These are phyloP conservation scores for Aegilops speltoides DNA, from an alignment of 176 grass and related monocot species.

Conservation along the genomic window DNA sequence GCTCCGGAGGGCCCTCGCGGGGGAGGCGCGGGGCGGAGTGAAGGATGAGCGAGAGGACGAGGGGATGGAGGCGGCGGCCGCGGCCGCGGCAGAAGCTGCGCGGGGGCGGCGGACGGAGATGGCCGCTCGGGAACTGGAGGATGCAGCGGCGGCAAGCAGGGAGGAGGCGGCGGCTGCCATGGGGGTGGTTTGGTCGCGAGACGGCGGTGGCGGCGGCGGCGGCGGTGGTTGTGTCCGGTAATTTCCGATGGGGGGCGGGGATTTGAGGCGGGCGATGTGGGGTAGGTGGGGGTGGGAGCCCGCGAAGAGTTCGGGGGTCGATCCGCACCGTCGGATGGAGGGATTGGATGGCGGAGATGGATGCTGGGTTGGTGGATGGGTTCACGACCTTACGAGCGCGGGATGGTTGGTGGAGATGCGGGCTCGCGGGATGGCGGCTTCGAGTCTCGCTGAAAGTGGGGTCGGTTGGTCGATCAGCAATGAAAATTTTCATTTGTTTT, in stretches of 20 bases:
- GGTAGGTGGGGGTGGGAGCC: slow-evolving; percentile 37
- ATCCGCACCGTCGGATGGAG: not conserved
- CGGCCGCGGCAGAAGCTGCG: not conserved
- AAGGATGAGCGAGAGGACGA: slow-evolving; percentile 14
- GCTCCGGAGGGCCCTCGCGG: slow-evolving; percentile 13
- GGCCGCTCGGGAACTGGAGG: slow-evolving; percentile 20
- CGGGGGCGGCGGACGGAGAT: slow-evolving; percentile 22
- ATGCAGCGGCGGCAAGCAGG: slow-evolving; percentile 18
- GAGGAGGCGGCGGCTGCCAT: slow-evolving; percentile 39
- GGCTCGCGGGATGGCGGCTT: not conserved
- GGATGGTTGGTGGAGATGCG: slow-evolving; percentile 21
- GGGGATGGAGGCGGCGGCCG: slow-evolving; percentile 16
- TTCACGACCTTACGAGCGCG: not conserved
- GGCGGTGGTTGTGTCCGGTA: not conserved
- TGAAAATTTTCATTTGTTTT: not conserved
- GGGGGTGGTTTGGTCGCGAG: not conserved
- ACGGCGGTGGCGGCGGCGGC: not conserved
- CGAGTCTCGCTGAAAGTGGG: slow-evolving; percentile 14
- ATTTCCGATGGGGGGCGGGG: not conserved
- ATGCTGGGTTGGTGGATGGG: slow-evolving; percentile 8
- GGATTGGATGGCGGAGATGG: slow-evolving; percentile 5
- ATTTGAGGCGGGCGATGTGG: slow-evolving; percentile 46
- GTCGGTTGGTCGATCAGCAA: not conserved
- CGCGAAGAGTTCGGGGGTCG: not conserved
- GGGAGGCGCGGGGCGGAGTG: slow-evolving; percentile 9